A percentile compares a stretch with the other conserved stretches of the same genome.
Evolutionary conservation across 768 basidiomycete species (phyloP).

Genomic region (Lentinula aciculospora): DNA sequence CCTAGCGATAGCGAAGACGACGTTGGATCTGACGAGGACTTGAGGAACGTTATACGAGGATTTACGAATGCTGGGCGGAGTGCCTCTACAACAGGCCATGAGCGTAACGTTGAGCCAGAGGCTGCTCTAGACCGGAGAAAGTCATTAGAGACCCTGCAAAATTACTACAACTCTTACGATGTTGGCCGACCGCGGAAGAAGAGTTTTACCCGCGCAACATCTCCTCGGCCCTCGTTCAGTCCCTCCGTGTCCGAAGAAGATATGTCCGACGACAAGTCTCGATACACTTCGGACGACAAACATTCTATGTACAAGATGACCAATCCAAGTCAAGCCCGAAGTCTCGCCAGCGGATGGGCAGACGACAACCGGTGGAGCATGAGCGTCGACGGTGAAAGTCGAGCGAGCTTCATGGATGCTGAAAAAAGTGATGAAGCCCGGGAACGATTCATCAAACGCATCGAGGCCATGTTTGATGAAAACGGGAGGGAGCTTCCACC

Average conservation of each 20-base stretch:
- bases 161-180: background rate
- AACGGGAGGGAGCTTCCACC: conserved; percentile 24
- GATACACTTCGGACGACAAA: conserved; percentile 20
- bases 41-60: conserved; percentile 32
- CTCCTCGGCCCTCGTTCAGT: conserved; percentile 8
- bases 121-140: conserved; percentile 23
- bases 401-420: conserved; percentile 46
- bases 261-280: conserved; percentile 16
- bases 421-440: conserved; percentile 46
- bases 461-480: conserved; percentile 47
- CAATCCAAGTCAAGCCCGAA: conserved; percentile 12
- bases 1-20: conserved; percentile 17
- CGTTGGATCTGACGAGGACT: conserved; percentile 23
- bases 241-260: conserved; percentile 13
- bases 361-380: conserved; percentile 37
- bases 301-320: conserved; percentile 20
- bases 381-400: conserved; percentile 36
- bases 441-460: conserved; percentile 42
- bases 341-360: conserved; percentile 15
- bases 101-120: conserved; percentile 9
- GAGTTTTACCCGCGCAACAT: conserved; percentile 10
- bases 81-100: conserved; percentile 3
- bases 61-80: conserved; percentile 20
- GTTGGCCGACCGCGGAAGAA: conserved; percentile 7
- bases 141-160: conserved; percentile 17